Evolutionary conservation across 352 stramenopile species (phyloP).

Genomic region (Pythium phragmiticola): DNA sequence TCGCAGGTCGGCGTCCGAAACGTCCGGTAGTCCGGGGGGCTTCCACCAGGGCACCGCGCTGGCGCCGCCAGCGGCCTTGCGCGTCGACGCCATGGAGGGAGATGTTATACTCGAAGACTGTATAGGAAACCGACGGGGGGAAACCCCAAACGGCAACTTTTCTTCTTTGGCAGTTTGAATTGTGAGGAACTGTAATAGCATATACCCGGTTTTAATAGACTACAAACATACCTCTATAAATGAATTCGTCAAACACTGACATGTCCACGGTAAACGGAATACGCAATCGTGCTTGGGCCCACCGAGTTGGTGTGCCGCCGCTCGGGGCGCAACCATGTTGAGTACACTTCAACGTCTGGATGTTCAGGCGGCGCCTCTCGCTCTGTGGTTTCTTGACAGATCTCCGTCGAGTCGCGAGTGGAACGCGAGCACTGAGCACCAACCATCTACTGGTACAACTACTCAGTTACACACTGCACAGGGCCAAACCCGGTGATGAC

Average conservation of each 20-base stretch:
- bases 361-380: too few relatives aligned
- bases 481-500: too few relatives aligned
- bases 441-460: too few relatives aligned
- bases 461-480: too few relatives aligned
- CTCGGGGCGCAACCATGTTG: too few relatives aligned
- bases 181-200: neutral
- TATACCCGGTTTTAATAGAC: neutral
- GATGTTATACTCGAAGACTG: neutral
- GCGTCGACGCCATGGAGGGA: constrained; percentile 8
- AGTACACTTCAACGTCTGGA: too few relatives aligned
- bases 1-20: constrained; percentile 36
- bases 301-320: too few relatives aligned
- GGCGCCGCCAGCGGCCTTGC: constrained; percentile 1
- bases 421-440: too few relatives aligned
- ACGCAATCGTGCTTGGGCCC: too few relatives aligned
- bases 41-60: constrained; percentile 36
- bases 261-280: neutral
- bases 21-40: constrained; percentile 38
- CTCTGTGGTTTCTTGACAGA: too few relatives aligned
- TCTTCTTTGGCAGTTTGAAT: constrained; percentile 1
- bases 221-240: neutral
- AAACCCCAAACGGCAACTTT: constrained; percentile 3
- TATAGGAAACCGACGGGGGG: neutral
- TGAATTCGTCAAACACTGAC: neutral
- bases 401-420: too few relatives aligned